Evolutionary conservation across 371 early-diverging fungal genomes (phyloP).

Genomic region (Chytridium lagenaria): DNA sequence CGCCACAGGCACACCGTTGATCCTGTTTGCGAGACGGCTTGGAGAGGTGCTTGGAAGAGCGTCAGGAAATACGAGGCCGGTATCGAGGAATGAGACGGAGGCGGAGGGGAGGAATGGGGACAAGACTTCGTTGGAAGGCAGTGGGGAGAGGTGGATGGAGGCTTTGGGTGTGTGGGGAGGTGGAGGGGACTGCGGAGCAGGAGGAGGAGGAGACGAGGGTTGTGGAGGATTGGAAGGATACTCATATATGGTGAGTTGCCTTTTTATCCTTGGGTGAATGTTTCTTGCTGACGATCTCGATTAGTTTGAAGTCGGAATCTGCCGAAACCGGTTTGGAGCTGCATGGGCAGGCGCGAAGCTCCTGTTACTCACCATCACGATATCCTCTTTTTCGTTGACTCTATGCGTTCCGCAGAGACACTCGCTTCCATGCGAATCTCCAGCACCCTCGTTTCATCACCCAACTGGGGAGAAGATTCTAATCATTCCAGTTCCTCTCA

Average conservation of each 20-base stretch:
- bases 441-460: neutral
- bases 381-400: constrained; percentile 18
- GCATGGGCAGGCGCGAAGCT: constrained; percentile 6
- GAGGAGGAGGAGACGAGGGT: neutral
- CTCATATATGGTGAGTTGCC: neutral
- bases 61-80: no score
- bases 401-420: constrained; percentile 11
- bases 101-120: neutral
- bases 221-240: neutral
- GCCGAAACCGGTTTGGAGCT: constrained; percentile 4
- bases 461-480: constrained; percentile 5
- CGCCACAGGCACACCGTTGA: constrained; percentile 10
- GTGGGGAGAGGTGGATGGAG: neutral
- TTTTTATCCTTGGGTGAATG: neutral
- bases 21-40: constrained; percentile 17
- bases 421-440: constrained; percentile 9
- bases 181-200: neutral
- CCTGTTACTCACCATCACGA: constrained; percentile 14
- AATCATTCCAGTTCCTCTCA: neutral
- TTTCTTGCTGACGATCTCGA: neutral
- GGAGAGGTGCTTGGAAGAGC: neutral
- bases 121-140: neutral
- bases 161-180: neutral
- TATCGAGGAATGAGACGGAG: neutral
- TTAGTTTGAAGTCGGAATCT: constrained; percentile 18